Percentiles rank a stretch among this genome's conserved stretches.
phyloP scores from a whole-genome alignment of 306 rosid genomes.

The Vigna unguiculata region DNA sequence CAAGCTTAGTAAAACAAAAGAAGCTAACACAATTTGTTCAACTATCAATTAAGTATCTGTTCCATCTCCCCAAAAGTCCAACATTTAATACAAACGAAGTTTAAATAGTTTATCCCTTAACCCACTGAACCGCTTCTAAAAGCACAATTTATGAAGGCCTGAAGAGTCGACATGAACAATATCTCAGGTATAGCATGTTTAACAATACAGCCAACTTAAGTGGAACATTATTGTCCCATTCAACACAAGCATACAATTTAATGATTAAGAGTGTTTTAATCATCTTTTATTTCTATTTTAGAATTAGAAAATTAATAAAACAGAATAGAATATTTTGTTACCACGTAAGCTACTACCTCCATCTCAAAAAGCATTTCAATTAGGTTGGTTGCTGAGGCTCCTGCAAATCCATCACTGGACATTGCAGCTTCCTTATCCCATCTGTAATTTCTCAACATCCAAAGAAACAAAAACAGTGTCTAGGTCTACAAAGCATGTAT shows the following conservation, averaged over 20 bases:
- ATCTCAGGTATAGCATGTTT: no score
- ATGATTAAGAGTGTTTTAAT: neutral
- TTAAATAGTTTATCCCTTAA: no score
- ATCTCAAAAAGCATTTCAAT: conserved; percentile 30
- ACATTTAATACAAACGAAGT: no score
- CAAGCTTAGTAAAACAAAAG: conserved; percentile 24
- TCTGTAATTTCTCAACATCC: conserved; percentile 3
- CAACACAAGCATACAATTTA: conserved; percentile 11
- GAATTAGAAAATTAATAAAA: conserved; percentile 8
- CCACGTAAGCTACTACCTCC: conserved; percentile 15
- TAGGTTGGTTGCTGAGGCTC: conserved; percentile 12
- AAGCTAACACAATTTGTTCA: conserved; percentile 10
- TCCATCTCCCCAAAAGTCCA: no score
- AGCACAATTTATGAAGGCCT: no score
- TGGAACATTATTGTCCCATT: neutral
- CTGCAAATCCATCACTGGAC: conserved; percentile 7
- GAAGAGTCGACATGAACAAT: no score
- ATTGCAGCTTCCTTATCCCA: neutral
- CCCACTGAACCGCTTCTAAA: no score
- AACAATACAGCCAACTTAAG: no score
- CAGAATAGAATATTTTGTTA: neutral
- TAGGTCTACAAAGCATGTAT: neutral
- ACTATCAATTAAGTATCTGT: neutral
- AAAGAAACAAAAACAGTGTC: neutral
- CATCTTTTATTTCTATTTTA: neutral